These are phyloP conservation scores for Arthroderma sp. DNA, from an alignment of 2,329 filamentous ascomycete genomes.

Conservation along the genomic window DNA sequence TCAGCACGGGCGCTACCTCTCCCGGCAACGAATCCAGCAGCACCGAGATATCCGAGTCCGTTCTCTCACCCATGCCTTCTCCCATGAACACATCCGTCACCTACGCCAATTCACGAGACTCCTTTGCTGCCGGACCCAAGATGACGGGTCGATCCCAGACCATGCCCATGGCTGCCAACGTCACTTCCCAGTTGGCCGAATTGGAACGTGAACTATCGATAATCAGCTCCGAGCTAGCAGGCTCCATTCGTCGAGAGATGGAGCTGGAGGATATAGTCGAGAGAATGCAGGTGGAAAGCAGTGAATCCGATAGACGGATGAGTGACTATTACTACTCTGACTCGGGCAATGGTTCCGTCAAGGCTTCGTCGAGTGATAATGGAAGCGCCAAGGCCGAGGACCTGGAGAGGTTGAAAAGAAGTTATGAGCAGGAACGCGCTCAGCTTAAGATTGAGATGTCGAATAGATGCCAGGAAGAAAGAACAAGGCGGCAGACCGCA, in stretches of 20 bases:
- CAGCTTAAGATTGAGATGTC: constrained; percentile 74
- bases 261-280: constrained; percentile 93
- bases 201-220: constrained; percentile 90
- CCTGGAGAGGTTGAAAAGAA: constrained; percentile 68
- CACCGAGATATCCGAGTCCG: constrained; percentile 51
- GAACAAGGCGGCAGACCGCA: constrained; percentile 59
- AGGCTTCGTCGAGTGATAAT: constrained; percentile 55
- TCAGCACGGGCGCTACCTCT: constrained; percentile 41
- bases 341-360: constrained; percentile 75
- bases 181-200: constrained; percentile 58
- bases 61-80: constrained; percentile 47
- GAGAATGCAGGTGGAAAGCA: constrained; percentile 64
- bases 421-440: constrained; percentile 82
- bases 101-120: constrained; percentile 18
- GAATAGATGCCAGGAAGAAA: constrained; percentile 76
- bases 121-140: constrained; percentile 32
- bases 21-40: constrained; percentile 47
- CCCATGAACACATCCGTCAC: constrained; percentile 32
- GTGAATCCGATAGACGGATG: constrained; percentile 56
- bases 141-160: constrained; percentile 34
- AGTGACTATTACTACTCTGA: constrained; percentile 94
- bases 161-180: constrained; percentile 31
- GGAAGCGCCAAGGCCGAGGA: constrained; percentile 51
- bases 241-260: constrained; percentile 89
- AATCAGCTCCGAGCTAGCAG: constrained; percentile 83